Base-by-base conservation (phyloP, 495 filamentous ascomycete species). In the Aspergillus hancockii region DNA sequence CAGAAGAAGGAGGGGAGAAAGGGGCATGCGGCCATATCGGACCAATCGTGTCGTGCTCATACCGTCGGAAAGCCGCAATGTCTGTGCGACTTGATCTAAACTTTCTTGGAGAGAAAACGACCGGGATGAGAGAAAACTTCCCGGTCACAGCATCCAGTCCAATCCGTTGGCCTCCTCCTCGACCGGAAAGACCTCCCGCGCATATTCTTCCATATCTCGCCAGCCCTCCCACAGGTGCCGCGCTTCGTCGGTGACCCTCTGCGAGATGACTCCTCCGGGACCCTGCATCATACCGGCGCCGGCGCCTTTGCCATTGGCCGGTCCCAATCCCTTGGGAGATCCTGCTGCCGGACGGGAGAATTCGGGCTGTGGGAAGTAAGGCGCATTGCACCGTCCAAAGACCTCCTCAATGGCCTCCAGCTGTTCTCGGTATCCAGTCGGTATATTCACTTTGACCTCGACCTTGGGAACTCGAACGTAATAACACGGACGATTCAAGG, bases 81-180 rank as follows among this genome's bases (percentile, higher is more conserved):
- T 47, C 43, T 23, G 43, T 47, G 43, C 43, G 43, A 47, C 43
- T n/a, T 22, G 43, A 5, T 23, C 54, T 30, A n/a, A 46, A 30
- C 14, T n/a, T 14, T 4, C 8, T 34, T 30, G 18, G n/a, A 49
- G 36, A 41, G 41, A n/a, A 30, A 22, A 58, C 49, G 36, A 16
- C 41, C 38, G 49, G 54, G 54, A 55, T 7, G 25, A 28, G 25
- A 40, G 58, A 45, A 64, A 61, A 45, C 34, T n/a, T 25, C 10
- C 23, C 41, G 40, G 54, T 81, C 75, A 71, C 71, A 81, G 67
- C 92, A 96, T 96, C 94, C 94, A 98, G 22, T 88, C 88, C 64
- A 93, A 76, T 6, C 93, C 94, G 73, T 98, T 97, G 3, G 91
- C 89, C 59, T 90, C 86, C 76, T 98, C 94, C 72, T 98, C 94